Conservation (phyloP, 352 stramenopile species). For the Phytophthora megakarya region DNA sequence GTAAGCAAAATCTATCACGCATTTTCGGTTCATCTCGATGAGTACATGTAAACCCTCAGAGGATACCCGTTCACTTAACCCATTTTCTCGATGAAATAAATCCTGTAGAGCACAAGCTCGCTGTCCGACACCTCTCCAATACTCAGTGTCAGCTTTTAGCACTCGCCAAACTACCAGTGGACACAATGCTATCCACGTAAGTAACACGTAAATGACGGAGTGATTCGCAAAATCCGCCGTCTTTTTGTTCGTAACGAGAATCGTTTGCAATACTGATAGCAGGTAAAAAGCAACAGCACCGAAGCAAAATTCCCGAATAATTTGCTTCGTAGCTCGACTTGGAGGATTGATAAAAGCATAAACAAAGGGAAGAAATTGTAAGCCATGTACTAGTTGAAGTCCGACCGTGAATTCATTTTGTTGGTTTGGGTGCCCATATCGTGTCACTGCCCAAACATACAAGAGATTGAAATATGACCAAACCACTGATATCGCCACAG, state of each 20-base stretch:
- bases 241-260: conserved; percentile 29
- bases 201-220: conserved; percentile 21
- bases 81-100: conserved; percentile 36
- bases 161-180: conserved; percentile 53
- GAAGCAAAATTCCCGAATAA: conserved; percentile 41
- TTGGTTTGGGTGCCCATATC: conserved; percentile 10
- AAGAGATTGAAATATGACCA: conserved; percentile 34
- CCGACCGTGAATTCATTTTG: conserved; percentile 16
- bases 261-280: conserved; percentile 16
- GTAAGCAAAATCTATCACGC: conserved; percentile 63
- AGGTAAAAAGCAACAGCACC: no score
- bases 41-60: conserved; percentile 49
- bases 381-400: conserved; percentile 18
- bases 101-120: conserved; percentile 36
- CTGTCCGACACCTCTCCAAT: conserved; percentile 51
- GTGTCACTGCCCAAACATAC: conserved; percentile 28
- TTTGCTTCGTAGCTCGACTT: conserved; percentile 32
- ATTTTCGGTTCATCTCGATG: conserved; percentile 60
- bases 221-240: conserved; percentile 11
- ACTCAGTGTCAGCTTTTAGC: conserved; percentile 48
- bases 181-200: conserved; percentile 30
- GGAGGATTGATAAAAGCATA: conserved; percentile 45
- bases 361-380: conserved; percentile 32
- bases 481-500: conserved; percentile 25
- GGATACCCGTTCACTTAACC: conserved; percentile 40